phyloP scores from a whole-genome alignment of 208 protist genomes.

The Naegleria gruberi region DNA sequence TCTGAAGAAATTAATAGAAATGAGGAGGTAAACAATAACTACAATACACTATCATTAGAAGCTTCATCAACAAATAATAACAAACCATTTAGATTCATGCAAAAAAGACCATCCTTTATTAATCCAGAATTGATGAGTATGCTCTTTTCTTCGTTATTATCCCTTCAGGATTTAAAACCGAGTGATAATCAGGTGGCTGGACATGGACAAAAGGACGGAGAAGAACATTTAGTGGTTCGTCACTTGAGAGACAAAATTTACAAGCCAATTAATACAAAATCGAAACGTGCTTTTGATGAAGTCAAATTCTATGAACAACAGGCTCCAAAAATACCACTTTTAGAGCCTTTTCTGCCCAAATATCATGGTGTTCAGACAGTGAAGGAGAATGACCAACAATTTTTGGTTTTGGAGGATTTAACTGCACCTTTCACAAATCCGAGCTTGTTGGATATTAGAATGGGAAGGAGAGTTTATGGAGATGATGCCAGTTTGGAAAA shows the following conservation, averaged over 20 bases:
- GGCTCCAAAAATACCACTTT: neutral
- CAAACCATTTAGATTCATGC: neutral
- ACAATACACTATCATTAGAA: neutral
- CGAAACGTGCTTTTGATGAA: neutral
- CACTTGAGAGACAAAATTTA: neutral
- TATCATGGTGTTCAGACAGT: neutral
- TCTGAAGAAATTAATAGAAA: neutral
- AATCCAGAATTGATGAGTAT: neutral
- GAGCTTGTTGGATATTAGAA: neutral
- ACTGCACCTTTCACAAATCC: neutral
- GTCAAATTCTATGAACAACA: neutral
- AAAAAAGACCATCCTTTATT: neutral
- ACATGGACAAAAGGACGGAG: neutral
- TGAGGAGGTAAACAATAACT: neutral
- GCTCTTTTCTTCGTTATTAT: neutral
- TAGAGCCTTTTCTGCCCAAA: neutral
- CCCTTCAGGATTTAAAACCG: neutral
- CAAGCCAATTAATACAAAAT: neutral
- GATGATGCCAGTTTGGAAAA: neutral
- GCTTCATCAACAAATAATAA: neutral
- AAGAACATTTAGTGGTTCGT: neutral
- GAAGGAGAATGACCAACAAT: neutral
- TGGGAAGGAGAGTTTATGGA: neutral
- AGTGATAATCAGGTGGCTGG: neutral
- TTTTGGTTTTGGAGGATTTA: neutral